A percentile compares a stretch with the other conserved stretches of the same genome.
Evolutionary conservation across 208 protist genomes (phyloP).

Genomic region (Wallacemonas sp.): DNA sequence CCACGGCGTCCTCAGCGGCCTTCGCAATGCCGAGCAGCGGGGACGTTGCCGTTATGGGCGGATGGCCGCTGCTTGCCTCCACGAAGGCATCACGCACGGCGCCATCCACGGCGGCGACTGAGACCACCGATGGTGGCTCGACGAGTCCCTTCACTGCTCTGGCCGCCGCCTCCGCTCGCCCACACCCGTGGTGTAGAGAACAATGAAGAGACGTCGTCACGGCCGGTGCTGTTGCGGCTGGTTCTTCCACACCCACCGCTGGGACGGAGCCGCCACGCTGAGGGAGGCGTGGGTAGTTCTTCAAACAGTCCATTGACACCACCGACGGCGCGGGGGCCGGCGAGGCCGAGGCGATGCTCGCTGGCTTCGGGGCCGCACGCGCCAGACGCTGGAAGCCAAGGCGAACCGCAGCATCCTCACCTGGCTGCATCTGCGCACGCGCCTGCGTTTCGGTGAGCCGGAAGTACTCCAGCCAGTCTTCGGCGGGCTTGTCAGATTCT

Average conservation of each 20-base stretch:
- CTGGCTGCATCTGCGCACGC: constrained; percentile 2
- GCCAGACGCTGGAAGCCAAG: neutral
- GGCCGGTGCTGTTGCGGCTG: neutral
- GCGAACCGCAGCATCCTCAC: constrained; percentile 1
- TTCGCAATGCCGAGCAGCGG: neutral
- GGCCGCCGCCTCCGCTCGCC: too few relatives aligned
- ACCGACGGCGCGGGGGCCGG: too few relatives aligned
- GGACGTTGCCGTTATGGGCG: neutral
- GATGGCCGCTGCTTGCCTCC: neutral
- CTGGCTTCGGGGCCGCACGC: constrained; percentile 16
- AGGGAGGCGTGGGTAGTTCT: constrained; percentile 44
- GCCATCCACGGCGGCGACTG: neutral
- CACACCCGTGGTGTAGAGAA: too few relatives aligned
- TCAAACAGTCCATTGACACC: too few relatives aligned
- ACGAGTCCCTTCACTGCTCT: neutral
- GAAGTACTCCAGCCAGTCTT: constrained; percentile 40
- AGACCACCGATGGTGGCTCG: neutral
- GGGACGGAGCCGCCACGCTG: constrained; percentile 20
- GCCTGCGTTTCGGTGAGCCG: constrained; percentile 35
- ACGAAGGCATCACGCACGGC: neutral
- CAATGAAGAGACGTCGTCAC: too few relatives aligned
- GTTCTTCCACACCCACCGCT: neutral
- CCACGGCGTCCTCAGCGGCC: neutral
- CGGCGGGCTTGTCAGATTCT: neutral
- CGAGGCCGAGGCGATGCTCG: constrained; percentile 22